A percentile compares a stretch with the other conserved stretches of the same genome.
Evolutionary conservation across 805 yeast species (phyloP).

Genomic region (Sugiyamaella marilandica): DNA sequence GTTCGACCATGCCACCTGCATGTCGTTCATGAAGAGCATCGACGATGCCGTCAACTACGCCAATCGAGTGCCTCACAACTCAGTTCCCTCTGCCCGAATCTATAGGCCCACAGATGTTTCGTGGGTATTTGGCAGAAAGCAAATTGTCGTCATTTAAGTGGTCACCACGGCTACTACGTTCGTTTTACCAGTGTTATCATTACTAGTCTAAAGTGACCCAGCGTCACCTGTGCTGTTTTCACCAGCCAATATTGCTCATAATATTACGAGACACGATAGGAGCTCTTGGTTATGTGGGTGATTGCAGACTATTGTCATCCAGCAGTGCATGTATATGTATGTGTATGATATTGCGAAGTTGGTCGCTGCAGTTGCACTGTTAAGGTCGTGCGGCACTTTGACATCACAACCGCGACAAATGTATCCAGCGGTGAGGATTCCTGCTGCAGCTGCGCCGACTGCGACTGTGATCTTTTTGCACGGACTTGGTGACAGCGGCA

Average conservation of each 20-base stretch:
- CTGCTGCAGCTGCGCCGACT: constrained; percentile 42
- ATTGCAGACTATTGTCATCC: too few species aligned
- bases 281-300: too few species aligned
- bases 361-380: background rate
- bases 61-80: constrained; percentile 12
- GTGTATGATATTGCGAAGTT: too few species aligned
- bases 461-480: constrained; percentile 76
- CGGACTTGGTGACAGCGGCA: constrained; percentile 89
- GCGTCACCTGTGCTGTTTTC: too few species aligned
- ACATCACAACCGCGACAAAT: background rate
- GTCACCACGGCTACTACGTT: background rate
- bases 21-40: constrained; percentile 31
- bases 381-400: background rate
- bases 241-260: too few species aligned
- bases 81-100: background rate
- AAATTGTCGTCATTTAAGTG: constrained; percentile 2
- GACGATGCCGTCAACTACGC: constrained; percentile 32
- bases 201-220: too few species aligned
- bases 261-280: too few species aligned
- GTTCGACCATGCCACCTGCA: constrained; percentile 34
- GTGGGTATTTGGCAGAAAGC: background rate
- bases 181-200: background rate
- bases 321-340: too few species aligned
- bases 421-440: constrained; percentile 34
- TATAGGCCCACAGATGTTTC: constrained; percentile 1